Evolutionary conservation across 495 filamentous ascomycete genomes (phyloP).

Genomic region (Neurospora sp.): DNA sequence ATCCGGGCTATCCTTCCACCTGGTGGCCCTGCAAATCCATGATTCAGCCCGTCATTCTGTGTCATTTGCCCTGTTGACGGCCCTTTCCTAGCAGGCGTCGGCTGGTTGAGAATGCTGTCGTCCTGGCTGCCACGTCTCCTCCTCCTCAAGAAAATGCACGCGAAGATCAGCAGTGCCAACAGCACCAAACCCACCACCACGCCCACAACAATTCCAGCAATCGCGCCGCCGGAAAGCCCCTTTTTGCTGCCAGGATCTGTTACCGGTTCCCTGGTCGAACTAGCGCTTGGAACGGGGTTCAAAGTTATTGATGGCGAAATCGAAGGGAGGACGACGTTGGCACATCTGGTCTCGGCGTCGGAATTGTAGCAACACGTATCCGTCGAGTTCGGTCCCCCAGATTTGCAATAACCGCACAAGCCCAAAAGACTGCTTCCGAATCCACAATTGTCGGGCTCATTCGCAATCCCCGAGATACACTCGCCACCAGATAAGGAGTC

Average conservation of each 20-base stretch:
- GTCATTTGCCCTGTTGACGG: slow-evolving; percentile 24
- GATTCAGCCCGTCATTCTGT: slow-evolving; percentile 29
- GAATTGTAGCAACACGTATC: slow-evolving; percentile 90
- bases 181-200: slow-evolving; percentile 62
- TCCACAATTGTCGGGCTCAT: slow-evolving; percentile 84
- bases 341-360: slow-evolving; percentile 59
- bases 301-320: slow-evolving; percentile 63
- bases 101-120: slow-evolving; percentile 72
- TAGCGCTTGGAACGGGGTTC: slow-evolving; percentile 35
- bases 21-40: slow-evolving; percentile 63
- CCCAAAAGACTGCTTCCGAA: slow-evolving; percentile 72
- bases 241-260: slow-evolving; percentile 18
- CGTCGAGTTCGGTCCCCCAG: slow-evolving; percentile 77
- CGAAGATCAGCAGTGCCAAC: slow-evolving; percentile 49
- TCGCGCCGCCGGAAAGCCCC: slow-evolving; percentile 68
- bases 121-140: slow-evolving; percentile 49
- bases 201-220: slow-evolving; percentile 86
- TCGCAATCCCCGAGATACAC: slow-evolving; percentile 67
- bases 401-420: slow-evolving; percentile 76
- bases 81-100: slow-evolving; percentile 61
- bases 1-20: slow-evolving; percentile 90
- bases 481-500: slow-evolving; percentile 56
- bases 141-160: slow-evolving; percentile 48
- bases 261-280: slow-evolving; percentile 33
- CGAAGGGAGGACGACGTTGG: slow-evolving; percentile 61